Evolutionary conservation across 352 stramenopile genomes (phyloP).

Genomic region (Saprolegnia diclina): DNA sequence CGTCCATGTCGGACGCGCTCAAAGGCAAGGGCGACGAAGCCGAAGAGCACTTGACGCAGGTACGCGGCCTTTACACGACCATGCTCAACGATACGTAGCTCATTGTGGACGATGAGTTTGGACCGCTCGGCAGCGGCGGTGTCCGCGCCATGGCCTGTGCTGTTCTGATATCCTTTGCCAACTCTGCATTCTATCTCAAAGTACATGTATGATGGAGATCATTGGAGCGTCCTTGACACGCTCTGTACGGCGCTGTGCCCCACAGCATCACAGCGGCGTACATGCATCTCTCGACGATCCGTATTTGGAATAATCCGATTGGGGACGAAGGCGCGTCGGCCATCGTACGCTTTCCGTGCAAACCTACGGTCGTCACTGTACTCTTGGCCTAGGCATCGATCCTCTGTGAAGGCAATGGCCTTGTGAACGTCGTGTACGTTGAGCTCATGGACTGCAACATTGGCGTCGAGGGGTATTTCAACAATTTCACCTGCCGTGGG

Average conservation of each 20-base stretch:
- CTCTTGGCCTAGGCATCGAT: constrained; percentile 16
- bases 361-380: neutral
- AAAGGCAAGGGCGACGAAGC: constrained; percentile 59
- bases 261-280: constrained; percentile 61
- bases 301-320: constrained; percentile 76
- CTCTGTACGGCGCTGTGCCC: constrained; percentile 48
- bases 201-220: neutral
- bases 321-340: constrained; percentile 61
- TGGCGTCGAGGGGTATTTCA: constrained; percentile 43
- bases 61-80: constrained; percentile 29
- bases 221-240: constrained; percentile 39
- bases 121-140: constrained; percentile 49
- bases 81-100: constrained; percentile 35
- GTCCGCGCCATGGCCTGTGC: constrained; percentile 61
- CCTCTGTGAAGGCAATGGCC: constrained; percentile 19
- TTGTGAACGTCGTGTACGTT: constrained; percentile 66
- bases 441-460: constrained; percentile 77
- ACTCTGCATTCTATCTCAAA: neutral
- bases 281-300: constrained; percentile 61
- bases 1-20: constrained; percentile 63
- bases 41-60: constrained; percentile 54
- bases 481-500: too few species aligned
- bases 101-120: constrained; percentile 68
- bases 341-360: constrained; percentile 39
- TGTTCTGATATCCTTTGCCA: constrained; percentile 75